A percentile compares a stretch with the other conserved stretches of the same genome.
phyloP scores from a whole-genome alignment of 805 yeast genomes.

The Candida stauntonica region DNA sequence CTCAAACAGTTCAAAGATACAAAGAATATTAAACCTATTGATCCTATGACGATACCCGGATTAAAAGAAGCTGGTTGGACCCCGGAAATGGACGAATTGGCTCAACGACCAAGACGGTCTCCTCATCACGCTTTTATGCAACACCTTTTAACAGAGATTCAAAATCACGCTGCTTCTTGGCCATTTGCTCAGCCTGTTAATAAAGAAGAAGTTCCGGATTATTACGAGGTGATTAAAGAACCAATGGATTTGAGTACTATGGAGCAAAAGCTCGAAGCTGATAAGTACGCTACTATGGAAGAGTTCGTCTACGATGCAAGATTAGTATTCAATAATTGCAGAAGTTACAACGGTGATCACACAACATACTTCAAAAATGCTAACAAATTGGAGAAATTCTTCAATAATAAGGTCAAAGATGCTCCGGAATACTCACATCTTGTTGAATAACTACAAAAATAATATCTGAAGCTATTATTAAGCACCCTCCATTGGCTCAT shows the following conservation, averaged over 20 bases:
- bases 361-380: constrained; percentile 97
- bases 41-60: constrained; percentile 87
- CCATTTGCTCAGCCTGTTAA: constrained; percentile 94
- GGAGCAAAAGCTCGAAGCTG: constrained; percentile 90
- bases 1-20: constrained; percentile 59
- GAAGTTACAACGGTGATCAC: constrained; percentile 87
- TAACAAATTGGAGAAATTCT: constrained; percentile 84
- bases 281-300: constrained; percentile 85
- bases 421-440: constrained; percentile 87
- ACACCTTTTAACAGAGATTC: constrained; percentile 79
- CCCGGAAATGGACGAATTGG: constrained; percentile 95
- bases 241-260: constrained; percentile 97
- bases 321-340: constrained; percentile 84
- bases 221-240: constrained; percentile 92
- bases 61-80: constrained; percentile 95
- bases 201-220: constrained; percentile 91
- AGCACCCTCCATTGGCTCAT: constrained; percentile 29
- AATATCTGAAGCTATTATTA: too few species aligned
- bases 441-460: constrained; percentile 29
- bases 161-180: constrained; percentile 96
- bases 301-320: constrained; percentile 87
- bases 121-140: constrained; percentile 95
- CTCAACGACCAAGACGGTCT: constrained; percentile 89
- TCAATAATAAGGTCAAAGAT: constrained; percentile 77
- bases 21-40: constrained; percentile 47